A percentile compares a stretch with the other conserved stretches of the same genome.
phyloP scores from a whole-genome alignment of 2,329 filamentous ascomycete genomes.

The Fusarium mundagurra region DNA sequence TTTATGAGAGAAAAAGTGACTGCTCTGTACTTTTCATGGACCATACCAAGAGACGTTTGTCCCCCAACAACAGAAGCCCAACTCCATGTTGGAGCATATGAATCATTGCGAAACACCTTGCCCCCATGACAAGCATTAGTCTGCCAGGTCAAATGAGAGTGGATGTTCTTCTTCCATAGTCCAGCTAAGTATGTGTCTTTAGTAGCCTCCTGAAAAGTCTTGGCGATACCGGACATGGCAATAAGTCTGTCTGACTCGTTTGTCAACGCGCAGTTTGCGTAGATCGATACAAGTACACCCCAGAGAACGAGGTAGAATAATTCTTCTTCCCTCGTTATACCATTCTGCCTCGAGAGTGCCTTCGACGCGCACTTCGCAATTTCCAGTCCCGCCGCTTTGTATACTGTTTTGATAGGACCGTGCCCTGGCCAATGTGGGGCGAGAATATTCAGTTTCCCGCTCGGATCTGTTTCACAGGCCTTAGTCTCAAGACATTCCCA shows the following conservation, averaged over 20 bases:
- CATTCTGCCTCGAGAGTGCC: neutral
- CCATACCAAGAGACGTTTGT: accelerated
- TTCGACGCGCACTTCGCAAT: neutral
- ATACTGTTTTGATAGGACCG: neutral
- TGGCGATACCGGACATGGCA: neutral
- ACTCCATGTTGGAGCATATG: neutral
- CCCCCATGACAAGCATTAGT: neutral
- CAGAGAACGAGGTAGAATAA: neutral
- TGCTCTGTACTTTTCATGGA: neutral
- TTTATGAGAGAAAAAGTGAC: too few relatives aligned
- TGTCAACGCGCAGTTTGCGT: neutral
- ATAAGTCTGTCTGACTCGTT: neutral
- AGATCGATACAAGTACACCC: neutral
- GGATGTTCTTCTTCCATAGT: accelerated
- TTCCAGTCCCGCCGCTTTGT: neutral
- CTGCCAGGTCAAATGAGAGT: neutral
- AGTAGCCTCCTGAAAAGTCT: neutral
- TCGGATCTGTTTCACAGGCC: neutral
- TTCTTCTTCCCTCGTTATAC: neutral
- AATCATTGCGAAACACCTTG: neutral
- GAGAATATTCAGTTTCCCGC: neutral
- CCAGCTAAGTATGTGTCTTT: neutral
- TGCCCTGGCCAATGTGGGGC: accelerated
- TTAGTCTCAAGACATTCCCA: neutral
- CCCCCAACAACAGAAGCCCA: neutral